Conservation (phyloP, 352 stramenopile genomes). For the Pythium sukuiense region DNA sequence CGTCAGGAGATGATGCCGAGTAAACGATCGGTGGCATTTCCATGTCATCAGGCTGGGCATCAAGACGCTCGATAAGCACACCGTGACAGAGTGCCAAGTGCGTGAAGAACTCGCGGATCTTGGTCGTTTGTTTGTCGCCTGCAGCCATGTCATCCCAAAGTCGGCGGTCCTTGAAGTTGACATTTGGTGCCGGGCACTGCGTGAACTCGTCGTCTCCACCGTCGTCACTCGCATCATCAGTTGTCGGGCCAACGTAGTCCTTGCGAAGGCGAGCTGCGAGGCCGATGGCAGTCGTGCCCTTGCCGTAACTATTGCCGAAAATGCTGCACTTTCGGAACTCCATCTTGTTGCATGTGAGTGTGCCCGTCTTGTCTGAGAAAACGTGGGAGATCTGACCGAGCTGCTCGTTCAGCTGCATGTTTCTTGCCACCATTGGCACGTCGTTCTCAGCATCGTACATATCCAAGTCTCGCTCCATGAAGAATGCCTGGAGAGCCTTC, state of each 20-base stretch:
- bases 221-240: slow-evolving; percentile 46
- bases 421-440: slow-evolving; percentile 73
- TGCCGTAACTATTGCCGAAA: slow-evolving; percentile 76
- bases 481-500: slow-evolving; percentile 86
- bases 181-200: slow-evolving; percentile 44
- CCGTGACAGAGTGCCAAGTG: slow-evolving; percentile 93
- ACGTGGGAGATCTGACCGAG: slow-evolving; percentile 96
- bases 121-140: slow-evolving; percentile 36
- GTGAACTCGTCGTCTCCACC: slow-evolving; percentile 36
- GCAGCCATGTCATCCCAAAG: slow-evolving; percentile 61
- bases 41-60: slow-evolving; percentile 47
- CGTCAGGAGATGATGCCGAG: slow-evolving; percentile 89
- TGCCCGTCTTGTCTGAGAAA: slow-evolving; percentile 94
- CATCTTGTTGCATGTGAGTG: slow-evolving; percentile 89
- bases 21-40: slow-evolving; percentile 60
- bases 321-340: slow-evolving; percentile 90
- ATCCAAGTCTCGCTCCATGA: slow-evolving; percentile 82
- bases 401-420: slow-evolving; percentile 88
- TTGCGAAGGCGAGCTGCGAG: slow-evolving; percentile 62
- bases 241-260: slow-evolving; percentile 52
- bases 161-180: slow-evolving; percentile 77
- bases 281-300: slow-evolving; percentile 83
- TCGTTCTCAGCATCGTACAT: slow-evolving; percentile 84
- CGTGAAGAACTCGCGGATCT: slow-evolving; percentile 85
- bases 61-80: slow-evolving; percentile 95